Base-by-base conservation (phyloP, 2,329 filamentous ascomycete species). In the Botrytis galanthina region DNA sequence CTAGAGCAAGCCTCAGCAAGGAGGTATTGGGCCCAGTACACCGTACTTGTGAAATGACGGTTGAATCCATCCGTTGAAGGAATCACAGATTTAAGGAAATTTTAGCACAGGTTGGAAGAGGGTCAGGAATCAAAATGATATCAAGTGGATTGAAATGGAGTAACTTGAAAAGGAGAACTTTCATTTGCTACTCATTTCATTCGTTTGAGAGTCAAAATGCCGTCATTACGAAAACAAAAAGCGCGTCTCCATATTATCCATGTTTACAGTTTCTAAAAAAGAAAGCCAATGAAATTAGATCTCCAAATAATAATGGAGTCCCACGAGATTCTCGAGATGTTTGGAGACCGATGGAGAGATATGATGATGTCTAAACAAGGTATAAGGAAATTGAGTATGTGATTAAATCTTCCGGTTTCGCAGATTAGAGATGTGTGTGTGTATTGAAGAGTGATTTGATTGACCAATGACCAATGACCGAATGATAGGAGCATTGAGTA, bases 1-100 rank as follows among this genome's bases (percentile, higher is more conserved):
- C 64, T 68, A 68, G 42, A 9, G 48, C 66, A 68, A 68, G 66
- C 66, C 66, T 57, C 66, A 68, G 48, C 66, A 68, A 68, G 26
- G 66, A 18, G 32, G 37, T n/a, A 26, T 67, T 51, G 44, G 54
- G 35, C 57, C 51, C 67, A n/a, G 37, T 59, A 59, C 68, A 60
- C 51, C 57, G 26, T 59, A 42, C 35, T 37, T 37, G 54, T 44
- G 29, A 59, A 59, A 32, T 48, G 39, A 70, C 70, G 70, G 59
- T 71, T 51, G 60, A 22, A 37, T 66, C 54, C 35, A 66, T 32
- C 70, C 70, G 70, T 51, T 71, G 35, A 66, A 71, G 35, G 60
- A 66, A 42, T 37, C 26, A 42, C 26, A 54, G n/a, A 54, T 37
- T 42, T 26, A 29, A 18, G 62, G 22, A 35, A 46, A 12, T 35